A percentile compares a stretch with the other conserved stretches of the same genome.
phyloP scores from a whole-genome alignment of 164 flowering plant species.

The Dillenia suffruticosa region DNA sequence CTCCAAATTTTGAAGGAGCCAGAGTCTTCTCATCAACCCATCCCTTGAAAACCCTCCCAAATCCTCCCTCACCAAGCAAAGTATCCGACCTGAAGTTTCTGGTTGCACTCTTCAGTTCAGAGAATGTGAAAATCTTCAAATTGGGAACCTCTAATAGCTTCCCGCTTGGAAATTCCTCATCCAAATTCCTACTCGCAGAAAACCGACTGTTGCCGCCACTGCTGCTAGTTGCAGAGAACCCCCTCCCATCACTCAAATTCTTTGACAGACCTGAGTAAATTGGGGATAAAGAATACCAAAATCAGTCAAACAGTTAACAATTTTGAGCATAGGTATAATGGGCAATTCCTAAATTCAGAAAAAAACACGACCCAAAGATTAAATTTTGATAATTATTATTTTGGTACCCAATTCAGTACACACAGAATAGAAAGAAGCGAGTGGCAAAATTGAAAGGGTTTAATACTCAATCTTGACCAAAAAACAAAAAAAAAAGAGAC shows the following conservation, averaged over 20 bases:
- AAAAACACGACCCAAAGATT: too few species aligned
- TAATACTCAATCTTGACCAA: too few species aligned
- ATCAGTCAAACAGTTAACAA: too few species aligned
- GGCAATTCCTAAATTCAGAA: too few species aligned
- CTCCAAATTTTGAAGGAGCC: slow-evolving; percentile 37
- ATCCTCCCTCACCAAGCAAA: slow-evolving; percentile 71
- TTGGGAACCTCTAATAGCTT: slow-evolving; percentile 40
- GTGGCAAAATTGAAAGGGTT: too few species aligned
- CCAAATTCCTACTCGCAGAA: slow-evolving; percentile 26
- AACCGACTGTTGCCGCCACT: slow-evolving; percentile 17
- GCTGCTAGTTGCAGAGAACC: slow-evolving; percentile 17
- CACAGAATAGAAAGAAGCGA: too few species aligned
- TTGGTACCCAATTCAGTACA: too few species aligned
- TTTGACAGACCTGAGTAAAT: too few species aligned
- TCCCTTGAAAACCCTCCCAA: slow-evolving; percentile 69
- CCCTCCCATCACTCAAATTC: background rate
- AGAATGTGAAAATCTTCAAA: slow-evolving; percentile 47
- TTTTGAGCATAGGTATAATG: too few species aligned
- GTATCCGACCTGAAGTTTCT: slow-evolving; percentile 51
- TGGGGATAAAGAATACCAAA: too few species aligned
- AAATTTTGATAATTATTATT: too few species aligned
- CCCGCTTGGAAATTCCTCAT: slow-evolving; percentile 31
- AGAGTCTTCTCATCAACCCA: slow-evolving; percentile 61
- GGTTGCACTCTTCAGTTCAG: slow-evolving; percentile 50
- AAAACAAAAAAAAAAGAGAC: too few species aligned